phyloP scores from a whole-genome alignment of 2,329 filamentous ascomycete genomes.

The Pseudocercospora pini-densiflorae region DNA sequence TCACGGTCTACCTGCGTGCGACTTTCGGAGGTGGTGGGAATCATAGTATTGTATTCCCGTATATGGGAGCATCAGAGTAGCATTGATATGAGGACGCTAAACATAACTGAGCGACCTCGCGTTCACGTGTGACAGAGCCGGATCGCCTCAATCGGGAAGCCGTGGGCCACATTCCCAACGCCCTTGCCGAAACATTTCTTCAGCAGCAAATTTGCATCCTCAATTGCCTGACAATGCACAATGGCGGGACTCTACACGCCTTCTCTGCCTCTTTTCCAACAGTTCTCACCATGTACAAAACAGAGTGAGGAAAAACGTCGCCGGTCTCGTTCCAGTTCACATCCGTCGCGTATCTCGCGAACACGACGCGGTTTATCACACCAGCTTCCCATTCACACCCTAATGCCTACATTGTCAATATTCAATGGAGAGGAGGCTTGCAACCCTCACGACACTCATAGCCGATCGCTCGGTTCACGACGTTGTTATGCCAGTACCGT shows the following conservation, averaged over 20 bases:
- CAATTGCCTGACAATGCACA: too few relatives aligned
- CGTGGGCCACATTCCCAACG: neutral
- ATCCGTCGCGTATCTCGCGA: neutral
- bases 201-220: neutral
- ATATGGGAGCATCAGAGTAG: conserved; percentile 17
- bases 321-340: neutral
- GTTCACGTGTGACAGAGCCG: neutral
- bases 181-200: neutral
- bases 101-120: too few relatives aligned
- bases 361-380: neutral
- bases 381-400: too few relatives aligned
- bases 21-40: conserved; percentile 6
- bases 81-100: neutral
- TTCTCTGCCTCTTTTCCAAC: too few relatives aligned
- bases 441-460: too few relatives aligned
- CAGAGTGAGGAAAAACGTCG: too few relatives aligned
- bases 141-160: neutral
- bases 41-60: conserved; percentile 21
- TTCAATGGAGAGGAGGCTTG: neutral
- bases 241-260: too few relatives aligned
- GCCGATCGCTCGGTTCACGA: too few relatives aligned
- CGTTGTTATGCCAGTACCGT: too few relatives aligned
- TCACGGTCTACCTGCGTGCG: conserved; percentile 24
- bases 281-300: too few relatives aligned
- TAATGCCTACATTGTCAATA: too few relatives aligned